Evolutionary conservation across 1,284 basidiomycete species (phyloP), one percentile per base, ranked within the genome.

Genomic region (Fomes fomentarius): DNA sequence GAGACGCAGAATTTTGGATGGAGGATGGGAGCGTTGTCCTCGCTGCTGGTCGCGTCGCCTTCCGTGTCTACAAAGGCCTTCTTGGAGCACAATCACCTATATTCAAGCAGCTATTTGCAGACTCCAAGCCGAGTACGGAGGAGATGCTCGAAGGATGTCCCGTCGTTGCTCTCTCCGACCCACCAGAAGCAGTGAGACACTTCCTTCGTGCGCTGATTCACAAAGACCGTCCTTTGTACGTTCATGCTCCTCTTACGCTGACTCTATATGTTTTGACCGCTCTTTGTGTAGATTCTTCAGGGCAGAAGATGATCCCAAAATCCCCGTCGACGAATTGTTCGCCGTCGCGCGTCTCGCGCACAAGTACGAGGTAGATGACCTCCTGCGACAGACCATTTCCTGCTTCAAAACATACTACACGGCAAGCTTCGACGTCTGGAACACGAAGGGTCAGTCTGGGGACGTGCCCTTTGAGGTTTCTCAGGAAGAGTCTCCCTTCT

Each of bases 21-120:
- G 55, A 53, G 4, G 64, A 64, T 43, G 62, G 62, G 11, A 60
- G 54, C 40, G 49, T 65, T 28, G 47, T 65, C 24, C 44, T 63
- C 15, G 56, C 47, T 15, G 43, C 44, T 28, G 26, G 47, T 17
- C 35, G n/a, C 5, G 43, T 37, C 0, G 53, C 47, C 1, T 65
- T 62, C 37, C 51, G 54, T 21, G 54, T 65, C 21, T 55, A 59
- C 40, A 41, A 44, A 14, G 56, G 50, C 8, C 21, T 63, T 15
- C 58, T 65, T 8, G 54, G 58, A 9, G 37, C 42, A 11, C 52
- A 59, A 2, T 65, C 63, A 8, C 14, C 47, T 1, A 40, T 62
- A 9, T 63, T 63, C 24, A 24, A 28, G 2, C 52, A 56, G 25
- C 34, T 63, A 25, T 63, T 63, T 26, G 28, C 45, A 2, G 17